Percentiles rank a stretch among this genome's conserved stretches.
Evolutionary conservation across 1,284 basidiomycete genomes (phyloP).

Genomic region (Pseudozyma sp.): DNA sequence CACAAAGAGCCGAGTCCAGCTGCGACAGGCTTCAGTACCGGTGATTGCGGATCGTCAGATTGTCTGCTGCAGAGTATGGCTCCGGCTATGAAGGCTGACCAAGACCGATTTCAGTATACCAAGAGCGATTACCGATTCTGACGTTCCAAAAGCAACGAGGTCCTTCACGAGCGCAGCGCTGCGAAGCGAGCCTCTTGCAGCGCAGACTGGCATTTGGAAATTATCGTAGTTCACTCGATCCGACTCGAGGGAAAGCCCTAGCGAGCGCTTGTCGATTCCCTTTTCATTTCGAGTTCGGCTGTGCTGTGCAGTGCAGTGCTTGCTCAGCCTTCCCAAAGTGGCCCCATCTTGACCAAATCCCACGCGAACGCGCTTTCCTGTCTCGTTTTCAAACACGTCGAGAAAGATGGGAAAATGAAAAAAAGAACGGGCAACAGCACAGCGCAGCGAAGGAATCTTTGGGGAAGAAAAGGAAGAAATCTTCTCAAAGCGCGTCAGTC

Average conservation of each 20-base stretch:
- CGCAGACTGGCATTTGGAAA: not conserved
- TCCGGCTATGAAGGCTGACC: not conserved
- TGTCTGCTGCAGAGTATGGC: too few relatives aligned
- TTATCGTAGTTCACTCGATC: too few relatives aligned
- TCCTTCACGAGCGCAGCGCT: not conserved
- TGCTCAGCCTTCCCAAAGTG: slow-evolving; percentile 3
- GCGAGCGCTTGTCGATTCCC: too few relatives aligned
- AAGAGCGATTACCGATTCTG: slow-evolving; percentile 4
- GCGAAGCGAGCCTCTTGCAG: slow-evolving; percentile 1
- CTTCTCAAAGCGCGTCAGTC: slow-evolving; percentile 1
- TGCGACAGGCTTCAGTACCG: not conserved
- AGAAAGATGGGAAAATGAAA: not conserved
- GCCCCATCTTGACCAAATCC: slow-evolving; percentile 5
- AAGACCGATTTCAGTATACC: not conserved
- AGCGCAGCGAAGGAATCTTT: not conserved
- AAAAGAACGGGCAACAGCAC: not conserved
- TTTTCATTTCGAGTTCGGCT: not conserved
- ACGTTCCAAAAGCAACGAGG: not conserved
- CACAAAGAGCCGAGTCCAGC: not conserved
- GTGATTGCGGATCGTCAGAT: too few relatives aligned
- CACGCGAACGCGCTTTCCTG: slow-evolving; percentile 14
- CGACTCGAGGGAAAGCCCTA: too few relatives aligned
- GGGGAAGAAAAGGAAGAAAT: not conserved
- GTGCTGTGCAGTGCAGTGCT: not conserved
- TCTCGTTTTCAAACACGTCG: not conserved